A percentile compares a stretch with the other conserved stretches of the same genome.
Evolutionary conservation across 2,329 filamentous ascomycete genomes (phyloP).

Genomic region (Pyricularia sp.): DNA sequence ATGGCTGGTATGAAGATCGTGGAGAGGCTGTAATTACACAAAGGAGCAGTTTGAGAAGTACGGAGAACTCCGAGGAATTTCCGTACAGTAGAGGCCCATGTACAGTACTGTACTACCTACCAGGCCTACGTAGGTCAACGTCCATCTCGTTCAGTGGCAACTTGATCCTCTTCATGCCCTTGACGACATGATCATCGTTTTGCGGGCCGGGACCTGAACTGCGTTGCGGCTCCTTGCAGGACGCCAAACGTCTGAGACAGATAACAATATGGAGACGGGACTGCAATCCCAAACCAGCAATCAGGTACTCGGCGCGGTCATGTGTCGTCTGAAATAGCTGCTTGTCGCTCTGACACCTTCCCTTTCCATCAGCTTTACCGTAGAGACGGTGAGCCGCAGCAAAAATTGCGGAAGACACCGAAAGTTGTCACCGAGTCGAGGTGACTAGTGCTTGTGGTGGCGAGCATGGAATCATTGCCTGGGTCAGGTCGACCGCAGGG

Average conservation of each 20-base stretch:
- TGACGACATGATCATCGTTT: background rate
- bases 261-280: background rate
- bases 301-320: background rate
- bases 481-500: background rate
- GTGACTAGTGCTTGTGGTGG: background rate
- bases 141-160: background rate
- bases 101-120: background rate
- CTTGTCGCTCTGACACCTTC: background rate
- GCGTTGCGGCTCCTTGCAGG: background rate
- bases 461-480: background rate
- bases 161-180: background rate
- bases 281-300: background rate
- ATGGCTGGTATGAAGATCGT: background rate
- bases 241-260: background rate
- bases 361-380: background rate
- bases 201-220: background rate
- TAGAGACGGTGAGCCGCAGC: background rate
- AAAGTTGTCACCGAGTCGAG: background rate
- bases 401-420: background rate
- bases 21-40: background rate
- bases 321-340: background rate
- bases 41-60: background rate
- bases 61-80: background rate
- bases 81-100: background rate
- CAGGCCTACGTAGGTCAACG: too few relatives aligned